A percentile compares a stretch with the other conserved stretches of the same genome.
These are phyloP conservation scores for Talaromyces sp. DNA, from an alignment of 2,329 filamentous ascomycete species.

Conservation along the genomic window DNA sequence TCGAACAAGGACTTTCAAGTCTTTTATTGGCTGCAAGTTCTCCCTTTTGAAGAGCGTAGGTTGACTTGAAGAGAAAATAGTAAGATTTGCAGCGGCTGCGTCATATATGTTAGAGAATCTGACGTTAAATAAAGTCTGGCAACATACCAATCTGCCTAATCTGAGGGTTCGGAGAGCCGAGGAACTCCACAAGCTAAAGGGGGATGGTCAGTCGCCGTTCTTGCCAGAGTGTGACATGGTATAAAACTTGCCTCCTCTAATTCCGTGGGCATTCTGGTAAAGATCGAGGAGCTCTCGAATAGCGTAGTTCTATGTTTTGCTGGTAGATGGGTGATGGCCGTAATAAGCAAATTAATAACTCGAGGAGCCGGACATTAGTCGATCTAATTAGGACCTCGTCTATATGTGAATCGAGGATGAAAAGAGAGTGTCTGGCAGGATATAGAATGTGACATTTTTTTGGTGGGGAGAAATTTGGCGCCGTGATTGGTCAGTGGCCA, in stretches of 20 bases:
- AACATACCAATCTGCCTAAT: constrained; percentile 72
- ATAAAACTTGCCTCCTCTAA: constrained; percentile 64
- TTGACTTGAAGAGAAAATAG: constrained; percentile 76
- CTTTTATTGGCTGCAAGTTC: constrained; percentile 72
- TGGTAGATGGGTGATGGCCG: neutral
- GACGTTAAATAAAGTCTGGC: neutral
- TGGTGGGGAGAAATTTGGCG: constrained; percentile 3
- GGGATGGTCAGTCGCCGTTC: constrained; percentile 15
- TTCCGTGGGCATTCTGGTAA: constrained; percentile 71
- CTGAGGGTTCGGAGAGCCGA: constrained; percentile 86
- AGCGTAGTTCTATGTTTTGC: neutral
- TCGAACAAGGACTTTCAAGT: constrained; percentile 80
- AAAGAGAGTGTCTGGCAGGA: neutral
- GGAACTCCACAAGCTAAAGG: constrained; percentile 80
- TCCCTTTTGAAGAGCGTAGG: constrained; percentile 80
- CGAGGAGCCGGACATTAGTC: neutral
- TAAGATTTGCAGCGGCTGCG: constrained; percentile 63
- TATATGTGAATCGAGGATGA: too few species aligned
- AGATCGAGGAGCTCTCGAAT: neutral
- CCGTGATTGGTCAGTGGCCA: constrained; percentile 1
- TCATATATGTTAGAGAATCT: constrained; percentile 21
- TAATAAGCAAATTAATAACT: neutral
- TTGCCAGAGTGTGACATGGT: neutral
- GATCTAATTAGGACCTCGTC: neutral
- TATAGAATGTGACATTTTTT: constrained; percentile 15